Percentiles rank a stretch among this genome's conserved stretches.
phyloP scores from a whole-genome alignment of 805 yeast species.

The Yarrowia sp. region DNA sequence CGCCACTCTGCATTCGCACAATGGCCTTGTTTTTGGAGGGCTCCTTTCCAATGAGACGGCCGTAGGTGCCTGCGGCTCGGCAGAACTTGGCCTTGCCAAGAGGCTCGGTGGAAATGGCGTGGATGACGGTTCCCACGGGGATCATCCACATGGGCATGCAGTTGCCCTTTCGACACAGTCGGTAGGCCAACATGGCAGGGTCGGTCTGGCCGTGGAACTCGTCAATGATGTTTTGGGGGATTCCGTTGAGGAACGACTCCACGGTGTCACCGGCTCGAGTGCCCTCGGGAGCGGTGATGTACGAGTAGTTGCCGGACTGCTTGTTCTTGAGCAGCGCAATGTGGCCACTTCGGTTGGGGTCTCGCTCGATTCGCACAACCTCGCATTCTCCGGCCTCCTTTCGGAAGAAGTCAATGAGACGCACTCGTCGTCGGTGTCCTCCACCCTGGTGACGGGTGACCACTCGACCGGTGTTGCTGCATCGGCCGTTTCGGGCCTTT shows the following conservation, averaged over 20 bases:
- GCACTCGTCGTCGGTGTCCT: slow-evolving; percentile 87
- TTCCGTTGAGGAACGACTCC: slow-evolving; percentile 87
- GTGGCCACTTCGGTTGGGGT: slow-evolving; percentile 93
- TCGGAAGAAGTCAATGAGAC: slow-evolving; percentile 81
- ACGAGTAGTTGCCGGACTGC: slow-evolving; percentile 67
- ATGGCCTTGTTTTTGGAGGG: slow-evolving; percentile 75
- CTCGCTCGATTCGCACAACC: slow-evolving; percentile 90
- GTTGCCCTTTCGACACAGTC: slow-evolving; percentile 91
- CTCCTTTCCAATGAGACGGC: slow-evolving; percentile 80
- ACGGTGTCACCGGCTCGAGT: slow-evolving; percentile 90
- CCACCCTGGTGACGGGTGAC: slow-evolving; percentile 97
- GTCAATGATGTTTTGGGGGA: slow-evolving; percentile 72
- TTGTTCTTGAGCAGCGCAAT: slow-evolving; percentile 81
- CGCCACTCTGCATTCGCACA: slow-evolving; percentile 87
- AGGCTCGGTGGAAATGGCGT: slow-evolving; percentile 79
- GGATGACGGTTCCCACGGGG: slow-evolving; percentile 92
- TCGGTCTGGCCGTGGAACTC: slow-evolving; percentile 93
- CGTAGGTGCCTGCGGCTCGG: slow-evolving; percentile 94
- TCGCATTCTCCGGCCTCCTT: slow-evolving; percentile 70
- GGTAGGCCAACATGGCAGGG: slow-evolving; percentile 86
- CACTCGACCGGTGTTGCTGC: slow-evolving; percentile 80
- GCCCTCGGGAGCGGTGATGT: slow-evolving; percentile 91
- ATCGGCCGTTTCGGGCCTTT: slow-evolving; percentile 81
- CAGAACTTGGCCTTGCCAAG: slow-evolving; percentile 87
- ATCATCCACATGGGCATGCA: slow-evolving; percentile 91